Base-by-base conservation (phyloP, 2,329 filamentous ascomycete species). In the Fusarium cyanostomum region DNA sequence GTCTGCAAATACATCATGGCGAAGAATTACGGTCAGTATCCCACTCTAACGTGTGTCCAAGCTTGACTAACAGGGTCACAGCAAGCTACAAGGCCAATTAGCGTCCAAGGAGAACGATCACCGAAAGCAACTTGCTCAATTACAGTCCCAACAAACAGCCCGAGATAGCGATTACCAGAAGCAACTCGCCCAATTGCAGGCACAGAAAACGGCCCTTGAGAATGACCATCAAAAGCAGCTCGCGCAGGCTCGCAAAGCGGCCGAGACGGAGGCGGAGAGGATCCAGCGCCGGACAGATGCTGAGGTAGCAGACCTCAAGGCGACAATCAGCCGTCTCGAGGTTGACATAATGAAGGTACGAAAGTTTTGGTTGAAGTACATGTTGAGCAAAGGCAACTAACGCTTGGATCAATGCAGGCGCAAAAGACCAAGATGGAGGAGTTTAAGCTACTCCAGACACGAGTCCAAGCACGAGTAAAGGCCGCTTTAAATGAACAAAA, bases 1-100 rank as follows among this genome's bases (percentile, higher is more conserved):
- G 85, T 8, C 78, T 94, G 15, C 90, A 92, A 67, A 82, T 82
- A 42, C 84, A 87, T 30, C 90, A 95, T 69, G 87, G 90, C 49
- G 84, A 86, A 33, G 89, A 92, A 53, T 66, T 89, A 7, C 81
- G 81, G 73, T 85, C 80, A 66, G 79, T 77, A 28, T 12, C 12
- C 33, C 10, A 3, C n/a, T 11, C 8, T 16, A 15, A 28, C 7
- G 3, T 15, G 13, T 2, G 26, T 18, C 8, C 10, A 18, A 18
- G 24, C 16, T n/a, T 71, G 58, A 41, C 68, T 72, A 44, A 66
- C 7, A 24, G 6, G 15, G 35, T 49, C 63, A 24, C 52, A 77
- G 73, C n/a, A 69, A 72, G 46, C 57, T 77, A 15, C 71, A 75
- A 34, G 67, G 60, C 10, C 75, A 78, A 51, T 34, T 70, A 13